Conservation (phyloP, 83 land plant genomes). For the Isoetes engelmannii region DNA sequence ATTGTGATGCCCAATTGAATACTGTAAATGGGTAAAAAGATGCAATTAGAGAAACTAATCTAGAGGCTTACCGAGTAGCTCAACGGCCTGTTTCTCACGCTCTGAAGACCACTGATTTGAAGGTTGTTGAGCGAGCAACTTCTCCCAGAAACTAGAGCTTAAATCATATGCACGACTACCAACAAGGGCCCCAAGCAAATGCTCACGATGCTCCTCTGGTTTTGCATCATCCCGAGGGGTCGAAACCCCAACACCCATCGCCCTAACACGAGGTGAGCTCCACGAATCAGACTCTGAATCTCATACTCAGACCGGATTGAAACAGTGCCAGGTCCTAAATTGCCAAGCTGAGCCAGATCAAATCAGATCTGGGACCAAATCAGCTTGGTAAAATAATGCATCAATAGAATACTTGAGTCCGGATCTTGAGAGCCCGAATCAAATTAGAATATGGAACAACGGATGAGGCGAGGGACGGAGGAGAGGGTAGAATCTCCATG, state of each 20-base stretch:
- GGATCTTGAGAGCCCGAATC: no score
- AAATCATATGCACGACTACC: conserved; percentile 52
- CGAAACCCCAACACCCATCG: conserved; percentile 69
- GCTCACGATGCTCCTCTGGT: conserved; percentile 52
- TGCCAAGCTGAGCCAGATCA: no score
- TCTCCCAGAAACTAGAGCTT: conserved; percentile 66
- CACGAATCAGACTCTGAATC: no score
- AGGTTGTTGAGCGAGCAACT: conserved; percentile 64
- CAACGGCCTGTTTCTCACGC: conserved; percentile 49
- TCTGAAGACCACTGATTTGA: conserved; percentile 45
- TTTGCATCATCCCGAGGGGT: conserved; percentile 50
- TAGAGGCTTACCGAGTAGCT: conserved; percentile 37
- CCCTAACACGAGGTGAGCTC: no score
- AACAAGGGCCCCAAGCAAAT: conserved; percentile 54
- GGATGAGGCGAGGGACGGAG: no score
- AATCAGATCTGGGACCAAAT: no score
- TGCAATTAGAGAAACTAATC: not conserved
- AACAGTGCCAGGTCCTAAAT: no score
- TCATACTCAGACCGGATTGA: no score
- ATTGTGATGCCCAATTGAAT: not conserved
- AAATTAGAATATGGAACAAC: no score
- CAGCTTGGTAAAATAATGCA: no score
- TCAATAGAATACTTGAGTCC: no score
- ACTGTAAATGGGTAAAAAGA: not conserved
- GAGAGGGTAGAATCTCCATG: no score